Conservation (phyloP, 2,329 filamentous ascomycete genomes). For the Exophiala bonariae region DNA sequence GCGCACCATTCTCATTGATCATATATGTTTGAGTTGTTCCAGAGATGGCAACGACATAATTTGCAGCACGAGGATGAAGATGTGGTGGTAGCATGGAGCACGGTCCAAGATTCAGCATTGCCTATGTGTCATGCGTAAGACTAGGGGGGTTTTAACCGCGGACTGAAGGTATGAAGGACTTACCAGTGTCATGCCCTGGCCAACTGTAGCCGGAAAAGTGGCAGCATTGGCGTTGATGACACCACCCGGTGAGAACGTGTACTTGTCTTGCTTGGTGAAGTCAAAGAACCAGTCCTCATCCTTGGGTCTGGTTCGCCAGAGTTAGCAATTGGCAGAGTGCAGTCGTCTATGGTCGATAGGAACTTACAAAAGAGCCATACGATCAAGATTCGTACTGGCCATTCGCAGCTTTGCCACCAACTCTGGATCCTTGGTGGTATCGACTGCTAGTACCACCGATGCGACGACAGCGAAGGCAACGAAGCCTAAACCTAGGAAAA, state of each 20-base stretch:
- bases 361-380: too few species aligned
- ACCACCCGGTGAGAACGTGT: constrained; percentile 46
- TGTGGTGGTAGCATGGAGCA: constrained; percentile 55
- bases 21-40: constrained; percentile 55
- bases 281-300: constrained; percentile 52
- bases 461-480: too few species aligned
- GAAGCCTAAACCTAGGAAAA: too few species aligned
- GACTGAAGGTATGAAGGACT: neutral
- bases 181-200: constrained; percentile 48
- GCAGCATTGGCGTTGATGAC: constrained; percentile 55
- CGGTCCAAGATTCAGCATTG: constrained; percentile 49
- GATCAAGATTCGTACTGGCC: constrained; percentile 48
- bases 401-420: constrained; percentile 40
- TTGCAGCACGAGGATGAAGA: constrained; percentile 48
- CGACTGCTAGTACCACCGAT: too few species aligned
- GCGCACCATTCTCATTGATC: constrained; percentile 53
- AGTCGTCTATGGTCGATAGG: too few species aligned
- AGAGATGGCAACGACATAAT: constrained; percentile 48
- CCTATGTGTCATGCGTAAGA: too few species aligned
- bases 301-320: too few species aligned
- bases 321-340: too few species aligned
- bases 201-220: constrained; percentile 50
- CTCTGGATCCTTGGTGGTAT: constrained; percentile 39
- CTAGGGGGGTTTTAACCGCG: neutral
- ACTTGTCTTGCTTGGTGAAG: constrained; percentile 44